These are phyloP conservation scores for Neonectria hederae DNA, from an alignment of 2,329 filamentous ascomycete species.

Conservation along the genomic window DNA sequence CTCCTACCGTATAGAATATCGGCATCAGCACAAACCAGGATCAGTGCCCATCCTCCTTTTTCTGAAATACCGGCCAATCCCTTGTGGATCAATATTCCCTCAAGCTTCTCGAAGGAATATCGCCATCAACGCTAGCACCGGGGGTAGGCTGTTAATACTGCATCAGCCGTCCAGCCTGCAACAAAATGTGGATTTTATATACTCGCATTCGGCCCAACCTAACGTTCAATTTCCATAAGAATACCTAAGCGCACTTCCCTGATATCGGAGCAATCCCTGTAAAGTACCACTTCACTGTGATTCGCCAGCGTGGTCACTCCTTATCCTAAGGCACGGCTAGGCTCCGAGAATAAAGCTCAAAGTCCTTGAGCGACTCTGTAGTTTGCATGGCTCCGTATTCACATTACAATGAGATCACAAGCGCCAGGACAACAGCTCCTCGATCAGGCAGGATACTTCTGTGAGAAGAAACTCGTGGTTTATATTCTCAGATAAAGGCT, in stretches of 20 bases:
- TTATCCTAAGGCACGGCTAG: no score
- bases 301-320: no score
- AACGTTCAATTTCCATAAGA: not conserved
- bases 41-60: slow-evolving; percentile 10
- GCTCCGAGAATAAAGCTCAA: no score
- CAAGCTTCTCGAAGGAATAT: not conserved
- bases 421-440: no score
- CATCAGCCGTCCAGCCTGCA: slow-evolving; percentile 5
- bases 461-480: no score
- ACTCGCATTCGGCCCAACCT: not conserved
- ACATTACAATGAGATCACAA: no score
- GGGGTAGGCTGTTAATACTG: not conserved
- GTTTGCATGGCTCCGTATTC: no score
- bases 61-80: not conserved
- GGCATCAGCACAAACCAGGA: slow-evolving; percentile 7
- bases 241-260: not conserved
- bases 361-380: no score
- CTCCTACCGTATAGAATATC: slow-evolving; percentile 2
- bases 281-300: no score
- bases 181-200: not conserved
- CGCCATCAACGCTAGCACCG: not conserved
- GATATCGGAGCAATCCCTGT: no score
- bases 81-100: not conserved
- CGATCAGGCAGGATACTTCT: no score
- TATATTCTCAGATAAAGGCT: no score